Evolutionary conservation across 225 moss, liverwort and hornwort genomes (phyloP).

Genomic region (Rhytidiadelphus loreus): DNA sequence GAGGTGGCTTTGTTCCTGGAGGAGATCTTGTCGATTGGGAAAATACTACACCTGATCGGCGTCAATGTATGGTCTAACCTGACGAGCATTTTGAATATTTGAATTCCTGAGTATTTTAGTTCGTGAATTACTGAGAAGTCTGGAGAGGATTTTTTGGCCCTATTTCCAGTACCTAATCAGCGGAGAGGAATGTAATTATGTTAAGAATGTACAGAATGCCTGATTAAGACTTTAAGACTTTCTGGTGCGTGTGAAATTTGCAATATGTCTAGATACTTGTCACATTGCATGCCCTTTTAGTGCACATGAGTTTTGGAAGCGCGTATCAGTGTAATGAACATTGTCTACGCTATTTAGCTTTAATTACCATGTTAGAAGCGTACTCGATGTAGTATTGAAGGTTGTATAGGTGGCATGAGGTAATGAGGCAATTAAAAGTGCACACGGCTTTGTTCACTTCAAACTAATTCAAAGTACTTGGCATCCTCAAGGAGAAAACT

Average conservation of each 20-base stretch:
- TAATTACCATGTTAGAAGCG: neutral
- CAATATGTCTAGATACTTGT: neutral
- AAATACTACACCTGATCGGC: constrained; percentile 7
- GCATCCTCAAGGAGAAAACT: neutral
- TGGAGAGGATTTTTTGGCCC: neutral
- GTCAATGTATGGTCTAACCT: constrained; percentile 16
- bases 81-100: neutral
- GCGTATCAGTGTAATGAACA: neutral
- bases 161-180: neutral
- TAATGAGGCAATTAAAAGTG: neutral
- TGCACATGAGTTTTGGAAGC: neutral
- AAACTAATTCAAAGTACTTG: neutral
- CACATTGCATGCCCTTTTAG: neutral
- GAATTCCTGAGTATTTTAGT: neutral
- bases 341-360: neutral
- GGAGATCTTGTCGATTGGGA: constrained; percentile 39
- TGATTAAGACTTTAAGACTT: neutral
- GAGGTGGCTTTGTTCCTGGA: constrained; percentile 36
- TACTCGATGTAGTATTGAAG: neutral
- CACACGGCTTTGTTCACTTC: neutral
- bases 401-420: neutral
- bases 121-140: neutral
- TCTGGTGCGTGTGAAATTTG: neutral
- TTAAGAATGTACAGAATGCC: neutral
- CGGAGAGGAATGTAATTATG: neutral